Conservation (phyloP, 306 rosid species). For the Gynostemma pentaphyllum region DNA sequence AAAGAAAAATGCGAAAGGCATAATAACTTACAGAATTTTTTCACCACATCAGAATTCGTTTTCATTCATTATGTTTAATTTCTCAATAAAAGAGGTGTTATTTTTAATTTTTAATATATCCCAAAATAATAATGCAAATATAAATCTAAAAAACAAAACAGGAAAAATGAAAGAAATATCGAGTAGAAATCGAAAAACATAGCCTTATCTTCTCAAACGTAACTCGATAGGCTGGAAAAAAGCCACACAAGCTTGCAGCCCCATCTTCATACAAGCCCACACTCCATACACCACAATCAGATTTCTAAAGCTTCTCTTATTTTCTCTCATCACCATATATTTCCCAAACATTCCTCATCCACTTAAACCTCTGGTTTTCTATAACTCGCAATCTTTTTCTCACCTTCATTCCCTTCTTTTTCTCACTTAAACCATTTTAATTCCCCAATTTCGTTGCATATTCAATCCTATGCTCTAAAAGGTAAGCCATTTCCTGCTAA, state of each 20-base stretch:
- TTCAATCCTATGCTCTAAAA: background rate
- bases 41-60: too few relatives aligned
- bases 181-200: background rate
- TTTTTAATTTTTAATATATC: too few relatives aligned
- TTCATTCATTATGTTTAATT: too few relatives aligned
- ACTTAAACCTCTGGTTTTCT: background rate
- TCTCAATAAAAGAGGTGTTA: too few relatives aligned
- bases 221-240: slow-evolving; percentile 44
- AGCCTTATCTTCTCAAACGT: slow-evolving; percentile 22
- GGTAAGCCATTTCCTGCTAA: background rate
- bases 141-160: background rate
- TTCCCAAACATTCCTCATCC: slow-evolving; percentile 23
- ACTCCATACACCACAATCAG: background rate
- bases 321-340: slow-evolving; percentile 20
- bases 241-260: slow-evolving; percentile 42
- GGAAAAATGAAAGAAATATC: background rate
- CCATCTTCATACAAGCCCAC: background rate
- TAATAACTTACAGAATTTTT: too few relatives aligned
- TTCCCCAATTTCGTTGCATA: background rate
- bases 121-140: background rate
- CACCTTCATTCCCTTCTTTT: background rate
- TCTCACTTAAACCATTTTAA: background rate
- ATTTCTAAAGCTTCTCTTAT: slow-evolving; percentile 2
- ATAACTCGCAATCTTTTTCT: background rate
- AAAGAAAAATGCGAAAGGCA: too few relatives aligned